Base-by-base conservation (phyloP, 148 eudicot genomes). In the Cornus florida region DNA sequence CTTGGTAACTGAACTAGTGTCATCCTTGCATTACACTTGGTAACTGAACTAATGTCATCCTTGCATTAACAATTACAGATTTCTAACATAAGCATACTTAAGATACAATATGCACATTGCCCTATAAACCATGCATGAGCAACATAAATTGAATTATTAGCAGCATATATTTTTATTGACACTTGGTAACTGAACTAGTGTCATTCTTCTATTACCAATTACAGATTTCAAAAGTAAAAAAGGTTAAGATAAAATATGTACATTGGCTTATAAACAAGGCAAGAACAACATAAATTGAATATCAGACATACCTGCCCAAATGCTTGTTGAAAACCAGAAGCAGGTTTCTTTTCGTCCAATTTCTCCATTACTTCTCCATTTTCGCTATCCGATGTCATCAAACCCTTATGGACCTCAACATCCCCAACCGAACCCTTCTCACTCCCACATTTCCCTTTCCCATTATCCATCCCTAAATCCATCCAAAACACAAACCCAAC, bases 401-500 rank as follows among this genome's bases (percentile, higher is more conserved):
- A 67, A 76, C 72, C 74, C 60, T 66, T 78, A 4, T 60, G 77
- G 33, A 11, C 83, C 31, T 86, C 91, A 68, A 84, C 81, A 78
- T 85, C 77, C 71, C 56, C 84, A 67, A 77, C 75, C 31, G 67
- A 66, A 16, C 70, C 82, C 78, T 72, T 72, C 64, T 72, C 87
- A 70, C 22, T 72, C 23, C 82, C 72, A 72, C 77, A 75, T 67
- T 39, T 82, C 76, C 83, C 39, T 67, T 71, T 79, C 72, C 82
- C 86, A 70, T 72, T 73, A 70, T 32, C 71, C 78, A 72, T 79
- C 35, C 97, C 93, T 73, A 92, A 89, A 91, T 96, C 99, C 98
- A 96, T 94, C 91, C 92, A 96, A 87, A 96, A 92, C 84, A 96
- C 99, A 88, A 96, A 65, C 77, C 92, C 99, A 77, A 96, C 97